Evolutionary conservation across 2,329 filamentous ascomycete species (phyloP).

Genomic region (Teratosphaeria viscida): DNA sequence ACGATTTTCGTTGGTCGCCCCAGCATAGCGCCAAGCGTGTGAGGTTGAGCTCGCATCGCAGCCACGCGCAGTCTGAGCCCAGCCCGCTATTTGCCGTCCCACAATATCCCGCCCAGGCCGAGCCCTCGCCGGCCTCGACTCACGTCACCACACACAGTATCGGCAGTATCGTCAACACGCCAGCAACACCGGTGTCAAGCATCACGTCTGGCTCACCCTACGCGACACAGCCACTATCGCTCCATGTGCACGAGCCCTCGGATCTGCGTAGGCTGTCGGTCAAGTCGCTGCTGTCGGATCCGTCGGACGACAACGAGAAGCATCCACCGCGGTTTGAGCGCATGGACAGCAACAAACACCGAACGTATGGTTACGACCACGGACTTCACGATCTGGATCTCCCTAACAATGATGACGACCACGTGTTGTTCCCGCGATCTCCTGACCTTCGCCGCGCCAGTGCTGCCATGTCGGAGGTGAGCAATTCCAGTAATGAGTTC

Average conservation of each 20-base stretch:
- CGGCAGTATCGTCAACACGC: slow-evolving; percentile 29
- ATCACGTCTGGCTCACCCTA: slow-evolving; percentile 19
- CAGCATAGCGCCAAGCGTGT: slow-evolving; percentile 28
- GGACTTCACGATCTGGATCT: slow-evolving; percentile 61
- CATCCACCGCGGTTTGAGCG: slow-evolving; percentile 6
- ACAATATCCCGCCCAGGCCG: slow-evolving; percentile 14
- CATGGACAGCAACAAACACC: slow-evolving; percentile 1
- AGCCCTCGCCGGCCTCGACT: slow-evolving; percentile 28
- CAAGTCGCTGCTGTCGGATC: slow-evolving; percentile 51
- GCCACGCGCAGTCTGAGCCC: slow-evolving; percentile 4
- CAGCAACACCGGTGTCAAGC: slow-evolving; percentile 34
- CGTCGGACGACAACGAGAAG: slow-evolving; percentile 28
- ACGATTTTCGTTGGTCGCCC: slow-evolving; percentile 23
- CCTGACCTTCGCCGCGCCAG: slow-evolving; percentile 20
- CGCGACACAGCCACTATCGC: slow-evolving; percentile 6
- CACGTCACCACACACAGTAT: slow-evolving; percentile 30
- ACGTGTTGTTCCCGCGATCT: slow-evolving; percentile 43
- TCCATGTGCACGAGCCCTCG: slow-evolving; percentile 26
- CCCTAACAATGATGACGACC: slow-evolving; percentile 58
- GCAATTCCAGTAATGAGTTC: slow-evolving; percentile 15
- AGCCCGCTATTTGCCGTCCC: slow-evolving; percentile 18
- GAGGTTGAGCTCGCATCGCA: slow-evolving; percentile 19
- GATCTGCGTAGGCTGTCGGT: slow-evolving; percentile 51
- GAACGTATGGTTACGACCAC: slow-evolving; percentile 59
- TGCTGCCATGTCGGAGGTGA: slow-evolving; percentile 20